Percentiles rank a stretch among this genome's conserved stretches.
Evolutionary conservation across 768 basidiomycete genomes (phyloP).

Genomic region (Rhodotorula diobovata): DNA sequence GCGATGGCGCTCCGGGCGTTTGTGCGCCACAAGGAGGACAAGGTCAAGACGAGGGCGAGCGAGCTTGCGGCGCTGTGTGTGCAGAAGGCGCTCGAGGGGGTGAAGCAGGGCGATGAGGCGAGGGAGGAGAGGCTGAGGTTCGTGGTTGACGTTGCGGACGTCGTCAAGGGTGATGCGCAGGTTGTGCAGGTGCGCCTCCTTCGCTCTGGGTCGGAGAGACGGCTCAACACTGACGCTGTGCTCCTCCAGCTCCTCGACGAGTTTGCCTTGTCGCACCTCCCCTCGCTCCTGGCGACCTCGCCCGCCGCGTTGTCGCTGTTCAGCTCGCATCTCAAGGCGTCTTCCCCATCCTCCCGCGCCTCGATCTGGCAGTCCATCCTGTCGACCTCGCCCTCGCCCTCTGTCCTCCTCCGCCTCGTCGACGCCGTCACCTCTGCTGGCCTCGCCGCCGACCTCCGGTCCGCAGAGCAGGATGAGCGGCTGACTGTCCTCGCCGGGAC

Average conservation of each 20-base stretch:
- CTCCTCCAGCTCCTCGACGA: slow-evolving; percentile 15
- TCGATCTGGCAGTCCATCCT: slow-evolving; percentile 26
- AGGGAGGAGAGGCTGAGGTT: slow-evolving; percentile 11
- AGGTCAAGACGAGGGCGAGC: neutral
- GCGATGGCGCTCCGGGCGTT: slow-evolving; percentile 14
- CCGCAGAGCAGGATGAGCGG: slow-evolving; percentile 18
- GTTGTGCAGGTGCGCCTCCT: neutral
- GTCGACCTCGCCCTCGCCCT: neutral
- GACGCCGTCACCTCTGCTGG: neutral
- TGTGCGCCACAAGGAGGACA: neutral
- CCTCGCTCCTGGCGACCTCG: slow-evolving; percentile 15
- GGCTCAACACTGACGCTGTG: neutral
- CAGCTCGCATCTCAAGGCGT: slow-evolving; percentile 8
- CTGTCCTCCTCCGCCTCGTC: slow-evolving; percentile 11
- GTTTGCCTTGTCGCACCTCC: slow-evolving; percentile 8
- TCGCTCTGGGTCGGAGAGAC: too few species aligned
- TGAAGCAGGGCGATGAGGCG: slow-evolving; percentile 1
- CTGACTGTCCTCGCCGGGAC: slow-evolving; percentile 3
- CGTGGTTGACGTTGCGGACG: neutral
- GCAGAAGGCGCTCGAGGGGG: neutral
- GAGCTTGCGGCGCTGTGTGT: neutral
- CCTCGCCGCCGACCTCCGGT: slow-evolving; percentile 2
- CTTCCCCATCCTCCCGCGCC: neutral
- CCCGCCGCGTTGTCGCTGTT: slow-evolving; percentile 10
- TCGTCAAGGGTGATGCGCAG: neutral